Evolutionary conservation across 257 asterid species (phyloP), one percentile per base, ranked within the genome.

Genomic region (Jacaranda copaia): DNA sequence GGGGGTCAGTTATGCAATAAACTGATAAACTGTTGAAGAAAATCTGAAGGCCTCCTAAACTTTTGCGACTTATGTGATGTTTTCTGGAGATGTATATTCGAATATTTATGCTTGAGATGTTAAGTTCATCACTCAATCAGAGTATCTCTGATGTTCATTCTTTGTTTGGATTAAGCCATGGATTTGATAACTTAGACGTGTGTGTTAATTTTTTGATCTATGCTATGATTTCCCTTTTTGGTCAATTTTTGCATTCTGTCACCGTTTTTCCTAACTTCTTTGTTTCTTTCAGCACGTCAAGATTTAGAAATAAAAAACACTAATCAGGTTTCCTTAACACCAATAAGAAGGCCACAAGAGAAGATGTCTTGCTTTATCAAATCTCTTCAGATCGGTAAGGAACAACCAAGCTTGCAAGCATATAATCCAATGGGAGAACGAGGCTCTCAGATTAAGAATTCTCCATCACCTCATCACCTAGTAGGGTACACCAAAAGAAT

Each of bases 311-410:
- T 65, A 42, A 51, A 46, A 55, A 42, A 72, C 2, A 5, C 2
- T 2, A 58, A 66, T n/a, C 16, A 1, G 49, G 55, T 16, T 58
- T 65, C 72, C 5, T 39, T 15, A 4, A 40, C 25, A 19, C 57
- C 67, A 10, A 45, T 36, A 13, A 46, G 49, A 18, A 45, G 18
- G 71, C 49, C 20, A 9, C 71, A 59, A 48, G 65, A 77, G 56
- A 51, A 36, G 45, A 46, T 12, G 20, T 57, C 68, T 8, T 16
- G 57, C 77, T 58, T 43, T 25, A 6, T 51, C 52, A 51, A 25
- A 10, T 51, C 73, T 38, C 15, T 6, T 35, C 48, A 19, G 12
- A 43, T 72, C 9, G 7, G 64, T 11, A 14, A 38, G 45, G 81
- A 68, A 14, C 58, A 66, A 43, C 43, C 69, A 16, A 78, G 68